These are phyloP conservation scores for Puccinia novopanici DNA, from an alignment of 1,284 basidiomycete species.

Conservation along the genomic window DNA sequence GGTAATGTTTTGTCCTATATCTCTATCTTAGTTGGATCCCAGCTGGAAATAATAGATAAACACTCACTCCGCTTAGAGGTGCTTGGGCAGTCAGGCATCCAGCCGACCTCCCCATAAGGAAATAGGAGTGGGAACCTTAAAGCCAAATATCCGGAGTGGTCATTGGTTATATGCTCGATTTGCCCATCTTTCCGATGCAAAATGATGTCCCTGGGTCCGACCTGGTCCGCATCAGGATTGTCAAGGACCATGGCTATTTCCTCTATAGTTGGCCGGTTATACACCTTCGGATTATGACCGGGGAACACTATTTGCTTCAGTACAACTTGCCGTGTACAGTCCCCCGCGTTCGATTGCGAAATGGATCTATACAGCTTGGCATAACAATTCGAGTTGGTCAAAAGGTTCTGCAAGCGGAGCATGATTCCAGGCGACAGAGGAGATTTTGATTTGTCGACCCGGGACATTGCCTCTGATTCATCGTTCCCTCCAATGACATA, in stretches of 20 bases:
- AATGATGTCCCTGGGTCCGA: neutral
- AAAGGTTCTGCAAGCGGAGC: neutral
- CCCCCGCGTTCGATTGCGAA: neutral
- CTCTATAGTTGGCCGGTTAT: neutral
- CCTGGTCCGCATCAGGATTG: neutral
- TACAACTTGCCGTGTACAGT: neutral
- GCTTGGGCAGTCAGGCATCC: neutral
- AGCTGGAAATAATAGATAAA: too few relatives aligned
- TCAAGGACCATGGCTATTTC: constrained; percentile 24
- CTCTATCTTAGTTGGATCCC: too few relatives aligned
- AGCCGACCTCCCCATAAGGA: constrained; percentile 10
- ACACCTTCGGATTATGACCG: neutral
- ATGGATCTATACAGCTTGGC: neutral
- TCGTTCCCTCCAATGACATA: neutral
- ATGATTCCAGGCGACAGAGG: too few relatives aligned
- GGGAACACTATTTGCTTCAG: neutral
- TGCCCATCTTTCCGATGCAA: neutral
- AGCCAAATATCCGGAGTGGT: constrained; percentile 16
- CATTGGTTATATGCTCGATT: neutral
- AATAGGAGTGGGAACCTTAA: constrained; percentile 3
- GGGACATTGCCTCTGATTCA: neutral
- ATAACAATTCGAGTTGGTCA: neutral
- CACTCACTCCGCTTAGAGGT: too few relatives aligned
- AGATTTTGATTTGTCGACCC: neutral
- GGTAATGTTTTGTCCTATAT: too few relatives aligned